phyloP scores from a whole-genome alignment of 345 rosid genomes.

The Melaleuca alternifolia region DNA sequence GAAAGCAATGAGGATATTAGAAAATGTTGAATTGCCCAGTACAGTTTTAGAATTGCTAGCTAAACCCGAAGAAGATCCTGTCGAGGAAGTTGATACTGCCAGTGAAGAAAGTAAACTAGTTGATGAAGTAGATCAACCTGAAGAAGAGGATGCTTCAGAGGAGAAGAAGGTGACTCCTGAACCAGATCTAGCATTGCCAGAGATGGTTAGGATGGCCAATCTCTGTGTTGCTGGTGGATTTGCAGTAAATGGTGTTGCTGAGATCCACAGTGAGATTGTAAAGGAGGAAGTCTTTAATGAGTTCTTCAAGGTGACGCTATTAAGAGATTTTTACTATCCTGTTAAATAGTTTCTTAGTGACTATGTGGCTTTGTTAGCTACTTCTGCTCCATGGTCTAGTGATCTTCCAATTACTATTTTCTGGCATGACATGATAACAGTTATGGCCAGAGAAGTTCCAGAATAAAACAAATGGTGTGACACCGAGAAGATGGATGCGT shows the following conservation, averaged over 20 bases:
- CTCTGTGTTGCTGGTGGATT: slow-evolving; percentile 31
- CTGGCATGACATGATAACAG: slow-evolving; percentile 8
- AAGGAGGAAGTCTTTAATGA: slow-evolving; percentile 41
- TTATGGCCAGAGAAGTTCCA: slow-evolving; percentile 49
- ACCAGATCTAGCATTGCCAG: slow-evolving; percentile 21
- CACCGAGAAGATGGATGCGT: slow-evolving; percentile 46
- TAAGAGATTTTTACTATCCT: not conserved
- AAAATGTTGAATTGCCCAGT: slow-evolving; percentile 30
- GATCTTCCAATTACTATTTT: not conserved
- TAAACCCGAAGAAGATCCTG: slow-evolving; percentile 7
- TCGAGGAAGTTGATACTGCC: slow-evolving; percentile 5
- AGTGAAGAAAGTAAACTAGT: slow-evolving; percentile 6
- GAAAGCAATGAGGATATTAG: slow-evolving; percentile 38
- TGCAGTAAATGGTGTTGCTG: slow-evolving; percentile 44
- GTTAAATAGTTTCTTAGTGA: not conserved
- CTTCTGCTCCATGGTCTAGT: not conserved
- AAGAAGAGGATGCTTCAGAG: slow-evolving; percentile 2
- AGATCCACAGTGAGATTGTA: slow-evolving; percentile 47
- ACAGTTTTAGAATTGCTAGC: slow-evolving; percentile 17
- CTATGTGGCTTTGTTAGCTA: not conserved
- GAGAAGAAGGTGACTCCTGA: slow-evolving; percentile 8
- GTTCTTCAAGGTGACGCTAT: slow-evolving; percentile 21
- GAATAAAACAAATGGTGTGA: slow-evolving; percentile 50
- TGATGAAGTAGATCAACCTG: slow-evolving; percentile 7
- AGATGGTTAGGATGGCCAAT: slow-evolving; percentile 38